These are phyloP conservation scores for Sphaerostilbella broomeana DNA, from an alignment of 2,329 filamentous ascomycete genomes.

Conservation along the genomic window DNA sequence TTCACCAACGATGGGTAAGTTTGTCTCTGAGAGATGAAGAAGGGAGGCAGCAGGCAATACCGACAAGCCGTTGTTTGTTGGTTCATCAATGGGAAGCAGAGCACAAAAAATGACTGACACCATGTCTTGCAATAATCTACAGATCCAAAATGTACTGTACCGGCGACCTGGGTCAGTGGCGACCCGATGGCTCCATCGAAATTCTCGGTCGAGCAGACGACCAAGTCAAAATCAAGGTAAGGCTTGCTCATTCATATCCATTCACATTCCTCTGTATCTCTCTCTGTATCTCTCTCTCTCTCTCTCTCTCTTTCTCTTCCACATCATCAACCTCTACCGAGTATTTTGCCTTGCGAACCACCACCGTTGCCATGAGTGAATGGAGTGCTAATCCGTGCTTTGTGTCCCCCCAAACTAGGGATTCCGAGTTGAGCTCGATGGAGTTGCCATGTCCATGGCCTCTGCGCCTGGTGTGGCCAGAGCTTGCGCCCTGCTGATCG, in stretches of 20 bases:
- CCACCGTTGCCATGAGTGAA: no score
- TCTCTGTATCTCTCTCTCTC: neutral
- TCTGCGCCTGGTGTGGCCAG: conserved; percentile 39
- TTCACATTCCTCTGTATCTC: neutral
- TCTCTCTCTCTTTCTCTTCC: no score
- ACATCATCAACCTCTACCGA: no score
- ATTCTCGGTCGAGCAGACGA: conserved; percentile 54
- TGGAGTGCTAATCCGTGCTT: neutral
- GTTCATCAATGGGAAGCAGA: neutral
- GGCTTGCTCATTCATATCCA: conserved; percentile 8
- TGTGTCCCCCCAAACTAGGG: conserved; percentile 36
- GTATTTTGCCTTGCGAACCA: no score
- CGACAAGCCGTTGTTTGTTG: neutral
- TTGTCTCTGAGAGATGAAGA: no score
- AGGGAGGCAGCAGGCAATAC: neutral
- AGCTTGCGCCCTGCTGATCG: conserved; percentile 41
- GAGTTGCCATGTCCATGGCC: conserved; percentile 45
- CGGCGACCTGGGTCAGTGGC: conserved; percentile 52
- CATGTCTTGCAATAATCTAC: conserved; percentile 10
- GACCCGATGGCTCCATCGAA: conserved; percentile 45
- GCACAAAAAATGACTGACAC: conserved; percentile 5
- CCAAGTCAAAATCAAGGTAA: conserved; percentile 54
- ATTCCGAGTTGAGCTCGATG: conserved; percentile 55
- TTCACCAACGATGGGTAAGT: conserved; percentile 46
- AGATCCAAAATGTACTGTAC: conserved; percentile 50